Percentiles rank a stretch among this genome's conserved stretches.
phyloP scores from a whole-genome alignment of 1,284 basidiomycete genomes.

The Cutaneotrichosporon cutaneum region DNA sequence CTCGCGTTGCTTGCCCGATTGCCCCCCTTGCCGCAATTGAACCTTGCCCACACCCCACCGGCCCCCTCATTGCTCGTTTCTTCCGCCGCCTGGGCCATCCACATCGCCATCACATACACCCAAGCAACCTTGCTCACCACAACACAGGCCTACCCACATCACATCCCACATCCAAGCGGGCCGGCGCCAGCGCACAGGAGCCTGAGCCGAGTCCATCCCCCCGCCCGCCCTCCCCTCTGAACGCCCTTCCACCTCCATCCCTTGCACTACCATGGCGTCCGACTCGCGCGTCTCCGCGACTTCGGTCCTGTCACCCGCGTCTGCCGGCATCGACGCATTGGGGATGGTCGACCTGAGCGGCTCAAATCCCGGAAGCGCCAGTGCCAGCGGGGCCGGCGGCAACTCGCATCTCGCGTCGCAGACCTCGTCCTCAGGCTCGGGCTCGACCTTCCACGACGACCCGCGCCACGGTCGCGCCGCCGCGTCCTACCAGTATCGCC shows the following conservation, averaged over 20 bases:
- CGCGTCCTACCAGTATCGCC: not conserved
- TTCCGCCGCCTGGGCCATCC: not conserved
- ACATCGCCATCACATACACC: not conserved
- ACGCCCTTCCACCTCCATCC: not conserved
- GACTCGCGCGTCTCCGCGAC: conserved; percentile 13
- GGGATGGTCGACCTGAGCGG: conserved; percentile 16
- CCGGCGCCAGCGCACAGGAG: conserved; percentile 2
- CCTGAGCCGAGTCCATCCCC: conserved; percentile 3
- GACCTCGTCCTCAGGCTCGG: not conserved
- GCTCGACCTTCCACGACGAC: conserved; percentile 1
- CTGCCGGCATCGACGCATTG: conserved; percentile 13
- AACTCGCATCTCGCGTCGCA: conserved; percentile 5
- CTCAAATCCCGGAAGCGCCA: not conserved
- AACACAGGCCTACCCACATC: conserved; percentile 4
- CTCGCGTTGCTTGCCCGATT: not conserved
- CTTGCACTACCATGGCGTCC: not conserved
- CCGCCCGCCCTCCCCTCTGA: not conserved
- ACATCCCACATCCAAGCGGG: not conserved
- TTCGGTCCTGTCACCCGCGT: conserved; percentile 6
- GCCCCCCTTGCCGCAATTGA: not conserved
- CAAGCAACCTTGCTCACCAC: not conserved
- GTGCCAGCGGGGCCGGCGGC: conserved; percentile 1
- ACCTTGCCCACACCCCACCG: not conserved
- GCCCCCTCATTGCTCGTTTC: not conserved
- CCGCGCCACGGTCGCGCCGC: not conserved